phyloP scores from a whole-genome alignment of 1,284 basidiomycete genomes.

The Cryptococcus amylolentus region DNA sequence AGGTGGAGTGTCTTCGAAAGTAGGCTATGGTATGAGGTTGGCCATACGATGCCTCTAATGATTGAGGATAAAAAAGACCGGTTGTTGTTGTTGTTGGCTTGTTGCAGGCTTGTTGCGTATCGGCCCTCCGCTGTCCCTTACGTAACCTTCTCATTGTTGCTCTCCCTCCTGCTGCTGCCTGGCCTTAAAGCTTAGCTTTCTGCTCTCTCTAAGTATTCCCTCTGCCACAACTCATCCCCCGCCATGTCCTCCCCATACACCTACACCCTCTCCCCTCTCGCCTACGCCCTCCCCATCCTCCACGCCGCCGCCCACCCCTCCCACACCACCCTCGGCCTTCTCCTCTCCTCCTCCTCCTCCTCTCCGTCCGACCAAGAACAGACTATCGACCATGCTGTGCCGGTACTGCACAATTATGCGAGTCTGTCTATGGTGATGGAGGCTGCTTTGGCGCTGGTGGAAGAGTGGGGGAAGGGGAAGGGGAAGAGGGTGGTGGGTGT shows the following conservation, averaged over 20 bases:
- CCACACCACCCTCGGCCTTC: conserved; percentile 44
- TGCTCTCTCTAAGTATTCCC: no score
- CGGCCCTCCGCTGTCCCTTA: no score
- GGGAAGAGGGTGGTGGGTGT: conserved; percentile 37
- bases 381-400: conserved; percentile 38
- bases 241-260: conserved; percentile 8
- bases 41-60: no score
- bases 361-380: conserved; percentile 1
- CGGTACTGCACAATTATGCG: conserved; percentile 48
- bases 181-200: no score
- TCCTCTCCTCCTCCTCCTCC: conserved; percentile 27
- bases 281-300: conserved; percentile 38
- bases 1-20: no score
- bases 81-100: no score
- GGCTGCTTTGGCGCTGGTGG: conserved; percentile 41
- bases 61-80: no score
- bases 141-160: background rate
- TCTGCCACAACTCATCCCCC: background rate
- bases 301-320: conserved; percentile 44
- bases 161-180: background rate
- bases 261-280: conserved; percentile 18
- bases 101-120: no score
- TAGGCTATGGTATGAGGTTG: no score
- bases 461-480: conserved; percentile 16
- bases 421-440: conserved; percentile 44